Evolutionary conservation across 1,139 yeast genomes (phyloP).

Genomic region (Candida gigantensis): DNA sequence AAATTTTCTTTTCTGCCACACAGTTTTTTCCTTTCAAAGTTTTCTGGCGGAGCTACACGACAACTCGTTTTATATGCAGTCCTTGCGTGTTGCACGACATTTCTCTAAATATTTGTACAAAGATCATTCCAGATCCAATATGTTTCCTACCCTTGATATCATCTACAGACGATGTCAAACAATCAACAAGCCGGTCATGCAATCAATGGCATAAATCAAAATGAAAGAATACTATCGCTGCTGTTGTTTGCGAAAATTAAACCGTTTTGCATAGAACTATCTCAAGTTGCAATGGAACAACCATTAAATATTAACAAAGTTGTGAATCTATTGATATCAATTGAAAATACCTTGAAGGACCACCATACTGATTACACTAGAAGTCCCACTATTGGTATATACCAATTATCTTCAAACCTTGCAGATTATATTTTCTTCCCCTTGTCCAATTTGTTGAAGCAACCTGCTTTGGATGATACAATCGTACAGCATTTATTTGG

Average conservation of each 20-base stretch:
- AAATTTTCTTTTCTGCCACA: background rate
- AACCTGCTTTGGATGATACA: slow-evolving; percentile 22
- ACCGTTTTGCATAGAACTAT: slow-evolving; percentile 36
- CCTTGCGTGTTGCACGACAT: background rate
- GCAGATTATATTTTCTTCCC: slow-evolving; percentile 50
- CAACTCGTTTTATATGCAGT: too few relatives aligned
- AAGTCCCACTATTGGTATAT: slow-evolving; percentile 16
- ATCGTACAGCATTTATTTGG: slow-evolving; percentile 25
- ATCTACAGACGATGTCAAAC: too few relatives aligned
- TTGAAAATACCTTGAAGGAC: slow-evolving; percentile 16
- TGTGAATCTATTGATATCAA: slow-evolving; percentile 13
- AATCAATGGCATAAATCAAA: slow-evolving; percentile 2
- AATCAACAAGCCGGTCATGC: too few relatives aligned
- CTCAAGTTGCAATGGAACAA: slow-evolving; percentile 20
- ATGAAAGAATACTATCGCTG: slow-evolving; percentile 24
- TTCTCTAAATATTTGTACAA: too few relatives aligned
- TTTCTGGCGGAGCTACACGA: background rate
- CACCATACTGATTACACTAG: slow-evolving; percentile 19
- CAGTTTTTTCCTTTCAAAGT: background rate
- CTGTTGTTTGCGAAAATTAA: slow-evolving; percentile 32
- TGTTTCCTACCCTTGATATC: too few relatives aligned
- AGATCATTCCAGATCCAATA: too few relatives aligned
- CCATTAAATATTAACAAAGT: slow-evolving; percentile 17
- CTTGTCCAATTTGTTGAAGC: slow-evolving; percentile 34
- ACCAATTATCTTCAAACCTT: slow-evolving; percentile 29